These are phyloP conservation scores for Clavispora asparagi DNA, from an alignment of 805 yeast genomes.

Conservation along the genomic window DNA sequence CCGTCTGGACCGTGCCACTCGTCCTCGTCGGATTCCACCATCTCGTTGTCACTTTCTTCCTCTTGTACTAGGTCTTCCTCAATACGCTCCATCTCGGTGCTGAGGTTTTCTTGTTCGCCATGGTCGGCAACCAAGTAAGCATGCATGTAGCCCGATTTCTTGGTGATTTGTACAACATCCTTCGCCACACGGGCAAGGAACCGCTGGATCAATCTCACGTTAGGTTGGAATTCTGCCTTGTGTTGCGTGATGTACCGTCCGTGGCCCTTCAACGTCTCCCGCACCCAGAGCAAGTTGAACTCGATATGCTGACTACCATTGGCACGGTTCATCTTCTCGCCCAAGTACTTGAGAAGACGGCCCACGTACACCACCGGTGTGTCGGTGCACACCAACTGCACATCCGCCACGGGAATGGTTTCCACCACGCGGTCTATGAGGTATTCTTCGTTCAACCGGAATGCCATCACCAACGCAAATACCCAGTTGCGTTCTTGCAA, in stretches of 20 bases:
- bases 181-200: slow-evolving; percentile 71
- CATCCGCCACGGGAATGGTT: slow-evolving; percentile 62
- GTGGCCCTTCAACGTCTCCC: slow-evolving; percentile 60
- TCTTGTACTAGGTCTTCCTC: slow-evolving; percentile 5
- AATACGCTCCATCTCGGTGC: slow-evolving; percentile 1
- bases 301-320: slow-evolving; percentile 76
- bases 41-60: slow-evolving; percentile 6
- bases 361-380: slow-evolving; percentile 75
- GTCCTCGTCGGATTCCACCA: slow-evolving; percentile 7
- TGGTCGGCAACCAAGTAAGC: slow-evolving; percentile 37
- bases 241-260: slow-evolving; percentile 67
- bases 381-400: slow-evolving; percentile 59
- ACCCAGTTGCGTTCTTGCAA: slow-evolving; percentile 58
- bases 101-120: background rate
- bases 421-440: slow-evolving; percentile 73
- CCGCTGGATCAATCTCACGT: slow-evolving; percentile 67
- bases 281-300: slow-evolving; percentile 78
- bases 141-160: slow-evolving; percentile 50
- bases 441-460: slow-evolving; percentile 79
- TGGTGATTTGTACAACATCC: slow-evolving; percentile 55
- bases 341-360: slow-evolving; percentile 64
- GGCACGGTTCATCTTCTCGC: slow-evolving; percentile 45
- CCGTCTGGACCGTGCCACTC: slow-evolving; percentile 14
- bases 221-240: slow-evolving; percentile 57
- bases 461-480: slow-evolving; percentile 84